Percentiles rank a stretch among this genome's conserved stretches.
Conservation (phyloP, 257 asterid species). For the Solanum lignicaule region DNA sequence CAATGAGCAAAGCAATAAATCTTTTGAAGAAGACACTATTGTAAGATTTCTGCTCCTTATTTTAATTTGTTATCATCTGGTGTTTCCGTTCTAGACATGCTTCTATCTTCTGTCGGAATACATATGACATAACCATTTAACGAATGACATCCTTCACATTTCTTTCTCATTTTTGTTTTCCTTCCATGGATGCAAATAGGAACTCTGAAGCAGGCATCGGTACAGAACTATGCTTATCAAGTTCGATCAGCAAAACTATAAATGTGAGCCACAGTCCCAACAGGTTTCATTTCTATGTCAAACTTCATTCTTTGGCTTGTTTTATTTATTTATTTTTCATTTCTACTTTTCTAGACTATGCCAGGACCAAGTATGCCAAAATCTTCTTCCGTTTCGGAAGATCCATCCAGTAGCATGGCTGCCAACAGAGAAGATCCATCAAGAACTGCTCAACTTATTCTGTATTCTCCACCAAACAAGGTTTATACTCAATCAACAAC, state of each 20-base stretch:
- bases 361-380: not conserved
- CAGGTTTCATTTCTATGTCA: not conserved
- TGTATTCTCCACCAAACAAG: not conserved
- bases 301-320: not conserved
- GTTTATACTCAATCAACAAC: not conserved
- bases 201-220: not conserved
- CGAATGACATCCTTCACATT: too few species aligned
- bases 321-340: not conserved
- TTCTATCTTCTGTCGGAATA: not conserved
- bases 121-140: not conserved
- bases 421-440: not conserved
- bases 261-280: not conserved
- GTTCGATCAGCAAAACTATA: not conserved
- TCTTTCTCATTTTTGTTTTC: not conserved
- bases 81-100: not conserved
- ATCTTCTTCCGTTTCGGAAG: not conserved
- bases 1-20: conserved; percentile 1
- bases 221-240: not conserved
- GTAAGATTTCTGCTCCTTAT: conserved; percentile 2
- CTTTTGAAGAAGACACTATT: not conserved
- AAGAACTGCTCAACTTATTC: not conserved
- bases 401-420: not conserved
- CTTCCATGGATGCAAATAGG: not conserved
- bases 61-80: not conserved
- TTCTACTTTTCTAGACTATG: not conserved